A percentile compares a stretch with the other conserved stretches of the same genome.
Evolutionary conservation across 2,329 filamentous ascomycete species (phyloP).

Genomic region (Gremmenia infestans): DNA sequence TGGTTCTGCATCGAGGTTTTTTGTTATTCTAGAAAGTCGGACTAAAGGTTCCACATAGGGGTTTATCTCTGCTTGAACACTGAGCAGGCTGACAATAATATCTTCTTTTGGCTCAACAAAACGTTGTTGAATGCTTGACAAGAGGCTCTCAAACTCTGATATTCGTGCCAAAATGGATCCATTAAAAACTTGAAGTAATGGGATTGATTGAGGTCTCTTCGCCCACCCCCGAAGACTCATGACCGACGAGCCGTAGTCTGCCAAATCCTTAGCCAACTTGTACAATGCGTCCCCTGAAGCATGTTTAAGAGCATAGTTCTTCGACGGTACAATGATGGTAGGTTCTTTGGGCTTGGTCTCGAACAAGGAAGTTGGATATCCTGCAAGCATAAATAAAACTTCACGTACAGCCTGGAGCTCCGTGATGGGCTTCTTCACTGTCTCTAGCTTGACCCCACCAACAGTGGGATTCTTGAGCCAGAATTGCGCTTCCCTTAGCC

Average conservation of each 20-base stretch:
- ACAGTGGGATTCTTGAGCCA: slow-evolving; percentile 38
- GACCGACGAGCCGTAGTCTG: slow-evolving; percentile 43
- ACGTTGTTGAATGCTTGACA: slow-evolving; percentile 56
- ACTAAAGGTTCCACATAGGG: slow-evolving; percentile 50
- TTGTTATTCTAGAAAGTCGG: slow-evolving; percentile 57
- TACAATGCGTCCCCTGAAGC: slow-evolving; percentile 30
- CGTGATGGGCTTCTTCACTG: slow-evolving; percentile 27
- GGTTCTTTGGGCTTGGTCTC: slow-evolving; percentile 32
- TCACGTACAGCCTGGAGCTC: slow-evolving; percentile 75
- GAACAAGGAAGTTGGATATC: slow-evolving; percentile 71
- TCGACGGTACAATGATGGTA: slow-evolving; percentile 31
- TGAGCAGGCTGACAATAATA: slow-evolving; percentile 61
- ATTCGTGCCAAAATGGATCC: slow-evolving; percentile 39
- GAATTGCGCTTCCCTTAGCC: slow-evolving; percentile 40
- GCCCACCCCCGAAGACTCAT: slow-evolving; percentile 45
- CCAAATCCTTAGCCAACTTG: slow-evolving; percentile 40
- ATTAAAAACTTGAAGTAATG: slow-evolving; percentile 31
- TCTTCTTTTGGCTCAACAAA: slow-evolving; percentile 51
- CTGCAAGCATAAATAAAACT: slow-evolving; percentile 78
- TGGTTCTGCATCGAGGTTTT: slow-evolving; percentile 44
- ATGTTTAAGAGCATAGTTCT: slow-evolving; percentile 33
- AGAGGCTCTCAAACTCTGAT: slow-evolving; percentile 48
- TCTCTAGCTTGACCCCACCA: slow-evolving; percentile 23
- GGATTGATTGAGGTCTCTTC: slow-evolving; percentile 26
- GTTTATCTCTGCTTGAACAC: slow-evolving; percentile 53